Conservation (phyloP, 306 rosid genomes). For the Benincasa hispida region DNA sequence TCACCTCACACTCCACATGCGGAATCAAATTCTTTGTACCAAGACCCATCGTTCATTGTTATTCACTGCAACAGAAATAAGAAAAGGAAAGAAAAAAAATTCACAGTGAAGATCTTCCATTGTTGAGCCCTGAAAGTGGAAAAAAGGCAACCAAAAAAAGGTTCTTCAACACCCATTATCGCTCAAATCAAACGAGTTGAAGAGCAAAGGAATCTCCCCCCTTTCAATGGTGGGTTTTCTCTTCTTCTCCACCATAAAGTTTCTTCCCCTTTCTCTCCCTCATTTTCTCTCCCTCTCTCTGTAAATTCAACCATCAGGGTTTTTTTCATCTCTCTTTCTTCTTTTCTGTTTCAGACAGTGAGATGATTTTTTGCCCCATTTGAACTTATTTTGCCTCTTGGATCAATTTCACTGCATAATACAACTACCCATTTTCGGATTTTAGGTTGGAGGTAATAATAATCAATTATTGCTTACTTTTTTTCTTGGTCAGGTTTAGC, state of each 20-base stretch:
- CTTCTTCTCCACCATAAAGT: background rate
- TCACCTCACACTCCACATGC: constrained; percentile 4
- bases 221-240: constrained; percentile 10
- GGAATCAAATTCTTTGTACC: constrained; percentile 9
- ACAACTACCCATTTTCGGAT: background rate
- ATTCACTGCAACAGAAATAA: background rate
- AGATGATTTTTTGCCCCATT: background rate
- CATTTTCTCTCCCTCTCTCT: background rate
- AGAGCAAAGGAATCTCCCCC: constrained; percentile 1
- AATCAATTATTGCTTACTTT: background rate
- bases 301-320: background rate
- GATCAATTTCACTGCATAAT: background rate
- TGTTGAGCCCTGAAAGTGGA: background rate
- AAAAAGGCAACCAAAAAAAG: background rate
- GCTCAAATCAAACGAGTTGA: background rate
- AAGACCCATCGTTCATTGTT: background rate
- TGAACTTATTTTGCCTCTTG: background rate
- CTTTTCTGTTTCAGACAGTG: background rate
- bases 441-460: background rate
- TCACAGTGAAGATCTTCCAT: background rate
- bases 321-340: background rate
- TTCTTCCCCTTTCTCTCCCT: background rate
- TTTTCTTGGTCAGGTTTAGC: constrained; percentile 2
- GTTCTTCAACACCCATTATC: background rate
- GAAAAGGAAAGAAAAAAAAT: background rate